Percentiles rank a stretch among this genome's conserved stretches.
phyloP scores from a whole-genome alignment of 2,329 filamentous ascomycete species.

The Fusarium miscanthi region DNA sequence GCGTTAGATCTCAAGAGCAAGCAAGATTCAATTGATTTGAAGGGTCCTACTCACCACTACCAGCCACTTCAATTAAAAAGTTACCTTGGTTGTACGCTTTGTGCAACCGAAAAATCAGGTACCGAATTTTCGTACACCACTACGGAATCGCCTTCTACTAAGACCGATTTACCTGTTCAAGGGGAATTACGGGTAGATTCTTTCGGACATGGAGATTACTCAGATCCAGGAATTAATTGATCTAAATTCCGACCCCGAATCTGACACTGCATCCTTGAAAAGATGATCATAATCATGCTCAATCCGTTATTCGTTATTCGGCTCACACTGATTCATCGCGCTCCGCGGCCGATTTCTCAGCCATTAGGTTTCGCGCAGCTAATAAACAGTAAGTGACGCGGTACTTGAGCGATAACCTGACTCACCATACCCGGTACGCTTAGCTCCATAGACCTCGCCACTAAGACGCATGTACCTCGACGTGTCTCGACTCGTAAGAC shows the following conservation, averaged over 20 bases:
- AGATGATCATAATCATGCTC: slow-evolving; percentile 1
- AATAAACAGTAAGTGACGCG: slow-evolving; percentile 11
- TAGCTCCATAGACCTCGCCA: slow-evolving; percentile 3
- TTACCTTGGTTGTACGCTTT: slow-evolving; percentile 13
- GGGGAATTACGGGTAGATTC: neutral
- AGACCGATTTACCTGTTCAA: slow-evolving; percentile 6
- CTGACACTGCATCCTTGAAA: slow-evolving; percentile 1
- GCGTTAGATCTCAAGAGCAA: slow-evolving; percentile 6
- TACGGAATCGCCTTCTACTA: slow-evolving; percentile 30
- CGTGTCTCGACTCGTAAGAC: slow-evolving; percentile 34
- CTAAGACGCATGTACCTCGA: slow-evolving; percentile 30
- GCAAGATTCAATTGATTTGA: slow-evolving; percentile 33
- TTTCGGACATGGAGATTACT: slow-evolving; percentile 16
- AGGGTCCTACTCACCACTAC: slow-evolving; percentile 41
- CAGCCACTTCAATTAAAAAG: slow-evolving; percentile 37
- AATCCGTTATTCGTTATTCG: slow-evolving; percentile 17
- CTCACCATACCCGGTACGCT: slow-evolving; percentile 33
- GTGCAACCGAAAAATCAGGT: neutral
- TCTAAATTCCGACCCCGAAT: slow-evolving; percentile 20
- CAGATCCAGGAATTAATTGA: neutral
- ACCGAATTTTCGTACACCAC: slow-evolving; percentile 27
- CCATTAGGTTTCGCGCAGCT: slow-evolving; percentile 6
- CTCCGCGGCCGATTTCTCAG: slow-evolving; percentile 28
- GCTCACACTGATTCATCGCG: slow-evolving; percentile 22
- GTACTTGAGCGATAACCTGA: slow-evolving; percentile 37